phyloP scores from a whole-genome alignment of 2,329 filamentous ascomycete genomes.

The Talaromyces funiculosus region DNA sequence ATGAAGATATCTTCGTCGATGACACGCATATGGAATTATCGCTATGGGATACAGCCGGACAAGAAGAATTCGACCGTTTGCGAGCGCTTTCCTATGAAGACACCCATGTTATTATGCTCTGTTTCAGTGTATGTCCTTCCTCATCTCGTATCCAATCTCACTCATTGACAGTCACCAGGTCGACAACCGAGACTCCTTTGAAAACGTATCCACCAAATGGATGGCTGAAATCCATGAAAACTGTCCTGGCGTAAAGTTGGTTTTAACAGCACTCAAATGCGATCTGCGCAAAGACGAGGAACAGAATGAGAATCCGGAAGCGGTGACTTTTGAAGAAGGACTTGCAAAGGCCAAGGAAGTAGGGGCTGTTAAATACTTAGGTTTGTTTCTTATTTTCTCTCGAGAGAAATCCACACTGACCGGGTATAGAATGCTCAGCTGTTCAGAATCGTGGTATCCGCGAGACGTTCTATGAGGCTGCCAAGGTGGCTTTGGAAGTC shows the following conservation, averaged over 20 bases:
- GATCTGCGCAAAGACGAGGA: slow-evolving; percentile 79
- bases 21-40: slow-evolving; percentile 95
- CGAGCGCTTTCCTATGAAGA: slow-evolving; percentile 96
- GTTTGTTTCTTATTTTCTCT: slow-evolving; percentile 37
- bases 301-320: slow-evolving; percentile 58
- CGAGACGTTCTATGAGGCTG: slow-evolving; percentile 96
- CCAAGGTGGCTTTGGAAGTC: slow-evolving; percentile 72
- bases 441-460: slow-evolving; percentile 98
- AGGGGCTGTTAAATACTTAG: slow-evolving; percentile 84
- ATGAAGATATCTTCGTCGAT: slow-evolving; percentile 91
- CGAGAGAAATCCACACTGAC: neutral
- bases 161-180: slow-evolving; percentile 44
- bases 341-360: slow-evolving; percentile 87
- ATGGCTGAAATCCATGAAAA: slow-evolving; percentile 97
- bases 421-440: slow-evolving; percentile 75
- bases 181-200: slow-evolving; percentile 90
- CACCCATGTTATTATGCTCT: slow-evolving; percentile 97
- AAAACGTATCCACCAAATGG: slow-evolving; percentile 99
- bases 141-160: too few species aligned
- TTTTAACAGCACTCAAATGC: slow-evolving; percentile 93
- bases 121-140: slow-evolving; percentile 67
- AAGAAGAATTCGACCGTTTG: slow-evolving; percentile 97
- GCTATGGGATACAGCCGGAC: slow-evolving; percentile 95
- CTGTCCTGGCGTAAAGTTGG: slow-evolving; percentile 89
- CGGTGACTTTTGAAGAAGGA: slow-evolving; percentile 84